Conservation (phyloP, 768 basidiomycete species). For the Naganishia kalamii region DNA sequence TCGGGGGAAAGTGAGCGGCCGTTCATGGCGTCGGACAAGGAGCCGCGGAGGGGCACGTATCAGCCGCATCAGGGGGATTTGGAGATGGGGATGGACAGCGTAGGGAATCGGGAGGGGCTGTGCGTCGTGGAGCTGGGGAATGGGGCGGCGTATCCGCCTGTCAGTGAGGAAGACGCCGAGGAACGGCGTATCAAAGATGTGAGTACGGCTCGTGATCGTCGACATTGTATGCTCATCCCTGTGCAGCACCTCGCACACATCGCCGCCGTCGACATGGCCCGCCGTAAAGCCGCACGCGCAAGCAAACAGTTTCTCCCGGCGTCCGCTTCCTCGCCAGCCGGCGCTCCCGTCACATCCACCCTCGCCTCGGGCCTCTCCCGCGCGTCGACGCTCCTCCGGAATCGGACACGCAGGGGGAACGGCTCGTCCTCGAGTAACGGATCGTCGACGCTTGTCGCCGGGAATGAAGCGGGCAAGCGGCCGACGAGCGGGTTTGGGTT, state of each 20-base stretch:
- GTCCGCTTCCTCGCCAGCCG: background rate
- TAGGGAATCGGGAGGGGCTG: background rate
- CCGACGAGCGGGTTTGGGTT: slow-evolving; percentile 20
- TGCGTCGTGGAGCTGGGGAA: background rate
- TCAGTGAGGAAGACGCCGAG: slow-evolving; percentile 23
- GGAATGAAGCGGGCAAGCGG: background rate
- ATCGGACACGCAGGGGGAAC: background rate
- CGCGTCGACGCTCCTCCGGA: background rate
- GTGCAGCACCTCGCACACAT: slow-evolving; percentile 22
- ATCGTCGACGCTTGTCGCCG: background rate
- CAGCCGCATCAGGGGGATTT: background rate
- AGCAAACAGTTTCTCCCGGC: slow-evolving; percentile 9
- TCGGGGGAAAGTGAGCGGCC: background rate
- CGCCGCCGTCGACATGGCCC: slow-evolving; percentile 24
- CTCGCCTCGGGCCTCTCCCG: slow-evolving; percentile 10
- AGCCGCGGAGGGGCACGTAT: slow-evolving; percentile 1
- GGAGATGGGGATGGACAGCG: background rate
- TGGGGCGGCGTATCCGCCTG: slow-evolving; percentile 15
- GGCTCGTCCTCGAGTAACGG: background rate
- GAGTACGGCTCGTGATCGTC: background rate
- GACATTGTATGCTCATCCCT: background rate
- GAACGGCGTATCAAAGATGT: slow-evolving; percentile 27
- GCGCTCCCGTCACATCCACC: background rate
- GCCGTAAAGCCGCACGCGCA: slow-evolving; percentile 25
- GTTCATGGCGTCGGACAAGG: background rate